phyloP scores from a whole-genome alignment of 1,284 basidiomycete species.

The Puccinia polysora region DNA sequence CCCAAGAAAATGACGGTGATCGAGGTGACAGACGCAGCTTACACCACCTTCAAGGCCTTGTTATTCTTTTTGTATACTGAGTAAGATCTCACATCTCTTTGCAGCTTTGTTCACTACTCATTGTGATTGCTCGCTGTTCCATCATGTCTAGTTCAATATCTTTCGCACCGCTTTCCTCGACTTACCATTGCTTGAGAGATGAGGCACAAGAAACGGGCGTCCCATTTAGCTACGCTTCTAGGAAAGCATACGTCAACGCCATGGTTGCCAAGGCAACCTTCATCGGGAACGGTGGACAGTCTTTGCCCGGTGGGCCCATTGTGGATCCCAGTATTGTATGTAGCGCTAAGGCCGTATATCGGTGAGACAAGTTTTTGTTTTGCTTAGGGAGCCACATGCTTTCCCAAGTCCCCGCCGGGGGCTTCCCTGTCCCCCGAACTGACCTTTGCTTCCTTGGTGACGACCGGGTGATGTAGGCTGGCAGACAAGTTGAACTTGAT shows the following conservation, averaged over 20 bases:
- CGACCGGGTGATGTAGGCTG: constrained; percentile 40
- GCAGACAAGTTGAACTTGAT: constrained; percentile 50
- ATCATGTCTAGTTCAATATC: constrained; percentile 24
- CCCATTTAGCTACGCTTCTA: constrained; percentile 10
- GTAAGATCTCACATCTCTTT: constrained; percentile 46
- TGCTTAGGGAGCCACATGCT: no score
- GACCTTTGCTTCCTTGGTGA: neutral
- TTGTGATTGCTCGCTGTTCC: neutral
- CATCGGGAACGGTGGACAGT: constrained; percentile 35
- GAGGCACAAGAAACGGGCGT: constrained; percentile 39
- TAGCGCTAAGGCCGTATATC: constrained; percentile 50
- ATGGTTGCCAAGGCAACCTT: constrained; percentile 19
- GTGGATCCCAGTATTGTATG: constrained; percentile 25
- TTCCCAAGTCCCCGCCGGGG: neutral
- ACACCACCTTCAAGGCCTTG: constrained; percentile 53
- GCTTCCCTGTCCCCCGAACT: neutral
- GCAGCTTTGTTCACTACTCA: constrained; percentile 24
- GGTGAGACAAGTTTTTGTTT: no score
- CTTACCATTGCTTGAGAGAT: constrained; percentile 48
- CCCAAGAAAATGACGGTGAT: constrained; percentile 32
- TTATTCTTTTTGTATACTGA: constrained; percentile 55
- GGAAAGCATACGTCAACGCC: neutral
- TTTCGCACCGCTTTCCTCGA: constrained; percentile 50
- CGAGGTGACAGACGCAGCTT: constrained; percentile 45
- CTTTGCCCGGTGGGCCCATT: neutral